Conservation (phyloP, 768 basidiomycete genomes). For the Phaffia tasmanica region DNA sequence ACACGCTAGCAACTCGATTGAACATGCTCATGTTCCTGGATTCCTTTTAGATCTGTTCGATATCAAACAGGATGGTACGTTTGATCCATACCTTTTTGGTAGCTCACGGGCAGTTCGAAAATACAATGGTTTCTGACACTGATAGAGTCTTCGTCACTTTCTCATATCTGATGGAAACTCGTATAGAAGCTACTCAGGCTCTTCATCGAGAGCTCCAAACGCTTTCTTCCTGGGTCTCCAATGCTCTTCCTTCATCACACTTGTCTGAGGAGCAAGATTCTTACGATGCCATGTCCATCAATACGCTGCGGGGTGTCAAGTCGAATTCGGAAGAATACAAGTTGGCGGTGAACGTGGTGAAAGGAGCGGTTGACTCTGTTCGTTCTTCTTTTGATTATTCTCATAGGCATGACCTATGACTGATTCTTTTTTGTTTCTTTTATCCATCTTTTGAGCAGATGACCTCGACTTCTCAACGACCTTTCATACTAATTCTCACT, state of each 20-base stretch:
- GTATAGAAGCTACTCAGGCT: conserved; percentile 31
- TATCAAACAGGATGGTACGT: conserved; percentile 8
- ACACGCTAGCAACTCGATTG: conserved; percentile 1
- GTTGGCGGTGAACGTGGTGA: conserved; percentile 44
- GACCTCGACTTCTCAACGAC: conserved; percentile 13
- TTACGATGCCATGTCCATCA: conserved; percentile 57
- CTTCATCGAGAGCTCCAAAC: conserved; percentile 44
- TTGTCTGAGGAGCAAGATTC: conserved; percentile 37
- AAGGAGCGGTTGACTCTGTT: conserved; percentile 44
- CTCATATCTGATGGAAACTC: too few relatives aligned
- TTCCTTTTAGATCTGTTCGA: conserved; percentile 25
- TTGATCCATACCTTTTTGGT: not conserved
- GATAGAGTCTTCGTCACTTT: not conserved
- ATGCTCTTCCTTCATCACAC: conserved; percentile 34
- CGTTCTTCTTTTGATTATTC: conserved; percentile 43
- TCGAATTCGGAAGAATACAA: conserved; percentile 47
- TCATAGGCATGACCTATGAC: not conserved
- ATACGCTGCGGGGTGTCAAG: conserved; percentile 46
- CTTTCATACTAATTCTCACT: conserved; percentile 21
- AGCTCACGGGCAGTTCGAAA: not conserved
- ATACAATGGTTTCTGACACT: not conserved
- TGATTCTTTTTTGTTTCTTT: not conserved
- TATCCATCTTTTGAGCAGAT: not conserved
- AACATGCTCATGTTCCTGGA: conserved; percentile 17
- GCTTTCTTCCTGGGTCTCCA: conserved; percentile 48